Conservation (phyloP, 257 asterid species). For the Nicotiana attenuata region DNA sequence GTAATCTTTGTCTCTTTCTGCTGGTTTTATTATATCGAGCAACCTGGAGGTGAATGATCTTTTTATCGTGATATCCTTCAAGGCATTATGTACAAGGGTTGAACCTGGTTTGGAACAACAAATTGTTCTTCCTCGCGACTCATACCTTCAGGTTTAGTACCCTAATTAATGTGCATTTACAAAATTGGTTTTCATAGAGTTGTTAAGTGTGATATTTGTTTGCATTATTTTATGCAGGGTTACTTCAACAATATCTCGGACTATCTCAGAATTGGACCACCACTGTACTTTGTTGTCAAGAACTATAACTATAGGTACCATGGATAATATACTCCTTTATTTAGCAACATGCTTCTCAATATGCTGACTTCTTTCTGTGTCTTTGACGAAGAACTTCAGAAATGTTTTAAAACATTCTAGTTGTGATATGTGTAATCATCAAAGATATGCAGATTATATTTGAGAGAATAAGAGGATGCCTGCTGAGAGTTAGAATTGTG, state of each 20-base stretch:
- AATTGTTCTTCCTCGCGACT: conserved; percentile 96
- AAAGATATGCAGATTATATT: no score
- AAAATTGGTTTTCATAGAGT: background rate
- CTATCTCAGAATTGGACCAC: conserved; percentile 92
- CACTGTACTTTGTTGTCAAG: conserved; percentile 86
- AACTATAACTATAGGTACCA: conserved; percentile 81
- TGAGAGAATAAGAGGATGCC: no score
- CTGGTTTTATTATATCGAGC: conserved; percentile 2
- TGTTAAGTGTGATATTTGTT: conserved; percentile 14
- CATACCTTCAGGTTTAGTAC: conserved; percentile 84
- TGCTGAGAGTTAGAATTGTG: no score
- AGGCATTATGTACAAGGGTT: conserved; percentile 93
- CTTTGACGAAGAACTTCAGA: no score
- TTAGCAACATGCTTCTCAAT: background rate
- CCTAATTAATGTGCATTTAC: conserved; percentile 12
- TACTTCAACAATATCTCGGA: conserved; percentile 72
- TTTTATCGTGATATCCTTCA: conserved; percentile 11
- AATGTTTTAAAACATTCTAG: no score
- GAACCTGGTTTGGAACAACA: conserved; percentile 98
- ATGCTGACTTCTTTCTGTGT: background rate
- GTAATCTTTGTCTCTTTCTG: conserved; percentile 4
- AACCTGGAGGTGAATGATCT: conserved; percentile 5
- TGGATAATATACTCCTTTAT: background rate
- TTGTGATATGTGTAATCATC: no score
- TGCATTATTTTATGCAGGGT: conserved; percentile 50